Evolutionary conservation across 2,329 filamentous ascomycete genomes (phyloP), one percentile per base, ranked within the genome.

Genomic region (Calycina herbarum): DNA sequence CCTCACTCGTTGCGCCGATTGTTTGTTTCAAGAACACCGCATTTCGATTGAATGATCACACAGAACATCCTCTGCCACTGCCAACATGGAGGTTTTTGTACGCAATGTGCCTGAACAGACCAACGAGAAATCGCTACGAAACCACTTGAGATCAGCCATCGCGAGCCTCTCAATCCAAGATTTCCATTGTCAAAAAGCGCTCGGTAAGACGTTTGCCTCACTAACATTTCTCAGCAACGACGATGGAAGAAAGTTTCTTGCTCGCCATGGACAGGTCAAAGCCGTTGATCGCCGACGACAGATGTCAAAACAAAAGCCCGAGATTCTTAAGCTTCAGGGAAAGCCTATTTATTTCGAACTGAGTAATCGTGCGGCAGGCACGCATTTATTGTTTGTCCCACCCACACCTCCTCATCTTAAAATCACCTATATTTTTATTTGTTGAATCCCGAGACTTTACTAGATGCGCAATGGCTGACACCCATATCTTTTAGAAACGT

Each of bases 241-340:
- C 1, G 78, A 81, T 24, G 83, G 76, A 0, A 65, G 77, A n/a
- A 68, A 56, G 1, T 86, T 86, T 69, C 73, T 86, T 5, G 77
- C 3, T 68, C 29, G 61, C 4, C 68, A 76, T 69, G 75, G 73
- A 11, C 62, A 62, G 48, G 31, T 29, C 29, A 35, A 40, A 59
- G 4, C 11, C 15, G n/a, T 17, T 24, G 17, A 56, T 31, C 24
- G n/a, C 4, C 57, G 59, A 13, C 11, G 33, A 27, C 11, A 62
- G 8, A 3, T 42, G 2, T 13, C 27, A 42, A 59, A 67, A 65
- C 29, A 29, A 17, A 54, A 24, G 10, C 3, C 56, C 15, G 48
- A 57, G 27, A 29, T 59, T 17, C 62, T 71, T 10, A 42, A 56
- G 17, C 70, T 71, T 56, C 60, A 68, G 29, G 70, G 63, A 1